These are phyloP conservation scores for Clausena lansium DNA, from an alignment of 345 rosid species.

Conservation along the genomic window DNA sequence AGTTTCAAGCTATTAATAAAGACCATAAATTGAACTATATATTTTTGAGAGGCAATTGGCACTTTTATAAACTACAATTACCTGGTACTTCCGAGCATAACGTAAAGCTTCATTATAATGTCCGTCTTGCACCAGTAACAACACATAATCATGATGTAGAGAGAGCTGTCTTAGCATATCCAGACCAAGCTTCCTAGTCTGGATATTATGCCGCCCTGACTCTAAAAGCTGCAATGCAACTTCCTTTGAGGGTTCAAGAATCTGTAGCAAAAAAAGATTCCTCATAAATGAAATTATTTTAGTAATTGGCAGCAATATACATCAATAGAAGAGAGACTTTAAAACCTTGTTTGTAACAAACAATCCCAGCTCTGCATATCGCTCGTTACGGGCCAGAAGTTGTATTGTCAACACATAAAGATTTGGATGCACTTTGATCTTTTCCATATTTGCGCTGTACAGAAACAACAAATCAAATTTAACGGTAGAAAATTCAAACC, in stretches of 20 bases:
- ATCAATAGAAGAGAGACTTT: constrained; percentile 6
- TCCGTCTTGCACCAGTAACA: constrained; percentile 79
- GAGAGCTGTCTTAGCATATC: constrained; percentile 95
- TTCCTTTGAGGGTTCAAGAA: constrained; percentile 93
- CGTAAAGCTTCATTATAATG: constrained; percentile 88
- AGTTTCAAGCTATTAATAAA: background rate
- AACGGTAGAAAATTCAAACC: background rate
- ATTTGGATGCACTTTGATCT: constrained; percentile 72
- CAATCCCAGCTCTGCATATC: constrained; percentile 71
- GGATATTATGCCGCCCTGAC: constrained; percentile 63
- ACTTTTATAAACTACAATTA: constrained; percentile 26
- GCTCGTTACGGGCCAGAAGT: constrained; percentile 63
- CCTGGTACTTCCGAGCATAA: constrained; percentile 85
- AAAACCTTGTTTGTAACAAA: constrained; percentile 80
- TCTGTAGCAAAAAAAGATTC: constrained; percentile 39
- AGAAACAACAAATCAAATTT: constrained; percentile 21
- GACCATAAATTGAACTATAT: background rate
- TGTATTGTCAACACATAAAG: constrained; percentile 70
- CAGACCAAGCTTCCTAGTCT: constrained; percentile 79
- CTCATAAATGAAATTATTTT: constrained; percentile 6
- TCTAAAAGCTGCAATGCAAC: constrained; percentile 90
- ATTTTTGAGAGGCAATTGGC: background rate
- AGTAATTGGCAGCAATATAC: background rate
- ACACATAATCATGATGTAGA: constrained; percentile 77
- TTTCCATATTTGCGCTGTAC: constrained; percentile 72